A percentile compares a stretch with the other conserved stretches of the same genome.
Conservation (phyloP, 2,329 filamentous ascomycete genomes). For the Paecilomyces sp. region DNA sequence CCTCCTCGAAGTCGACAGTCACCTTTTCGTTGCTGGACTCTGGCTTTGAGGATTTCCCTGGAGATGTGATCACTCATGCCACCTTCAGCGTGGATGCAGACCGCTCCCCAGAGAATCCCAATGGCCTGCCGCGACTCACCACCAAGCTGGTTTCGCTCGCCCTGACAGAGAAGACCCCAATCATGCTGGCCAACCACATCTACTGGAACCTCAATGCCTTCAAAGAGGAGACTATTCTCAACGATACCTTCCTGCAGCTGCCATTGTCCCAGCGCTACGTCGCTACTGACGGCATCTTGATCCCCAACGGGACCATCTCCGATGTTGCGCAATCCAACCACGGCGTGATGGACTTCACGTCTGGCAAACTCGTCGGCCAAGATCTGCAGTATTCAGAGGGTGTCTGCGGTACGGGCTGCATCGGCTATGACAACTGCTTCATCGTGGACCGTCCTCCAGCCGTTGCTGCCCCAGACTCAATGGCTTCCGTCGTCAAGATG, state of each 20-base stretch:
- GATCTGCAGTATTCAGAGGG: constrained; percentile 57
- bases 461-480: constrained; percentile 21
- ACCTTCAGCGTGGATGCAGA: constrained; percentile 37
- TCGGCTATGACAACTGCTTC: constrained; percentile 66
- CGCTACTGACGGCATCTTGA: constrained; percentile 53
- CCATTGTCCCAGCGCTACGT: constrained; percentile 41
- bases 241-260: constrained; percentile 38
- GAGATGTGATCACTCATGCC: constrained; percentile 40
- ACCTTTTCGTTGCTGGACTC: constrained; percentile 41
- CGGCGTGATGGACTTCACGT: constrained; percentile 56
- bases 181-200: constrained; percentile 45
- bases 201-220: constrained; percentile 48
- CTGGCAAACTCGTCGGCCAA: constrained; percentile 70
- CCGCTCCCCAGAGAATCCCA: constrained; percentile 28
- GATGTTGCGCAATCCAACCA: constrained; percentile 60
- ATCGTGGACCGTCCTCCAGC: constrained; percentile 37
- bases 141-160: constrained; percentile 38
- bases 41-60: constrained; percentile 39
- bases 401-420: constrained; percentile 77
- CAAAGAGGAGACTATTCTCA: constrained; percentile 33
- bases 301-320: constrained; percentile 69
- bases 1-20: constrained; percentile 32
- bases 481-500: constrained; percentile 53
- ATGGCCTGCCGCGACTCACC: constrained; percentile 36
- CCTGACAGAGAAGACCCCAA: constrained; percentile 40